Percentiles rank a stretch among this genome's conserved stretches.
Conservation (phyloP, 2,329 filamentous ascomycete genomes). For the Exophiala mesophila region DNA sequence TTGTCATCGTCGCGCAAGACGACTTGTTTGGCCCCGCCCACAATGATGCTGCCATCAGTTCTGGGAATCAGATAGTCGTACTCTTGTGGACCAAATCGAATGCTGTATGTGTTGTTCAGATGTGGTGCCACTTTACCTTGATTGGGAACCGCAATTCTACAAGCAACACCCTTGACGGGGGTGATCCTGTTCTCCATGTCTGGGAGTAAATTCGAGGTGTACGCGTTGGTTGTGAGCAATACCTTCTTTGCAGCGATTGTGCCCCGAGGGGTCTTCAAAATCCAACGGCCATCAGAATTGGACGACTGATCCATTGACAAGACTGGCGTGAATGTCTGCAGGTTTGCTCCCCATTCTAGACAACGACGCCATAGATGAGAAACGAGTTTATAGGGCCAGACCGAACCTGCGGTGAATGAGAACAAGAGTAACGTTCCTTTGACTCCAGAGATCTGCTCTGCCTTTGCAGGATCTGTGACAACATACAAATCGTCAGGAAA, state of each 20-base stretch:
- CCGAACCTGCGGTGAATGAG: slow-evolving; percentile 30
- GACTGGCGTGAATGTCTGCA: slow-evolving; percentile 52
- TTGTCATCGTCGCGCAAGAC: slow-evolving; percentile 29
- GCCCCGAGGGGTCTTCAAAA: slow-evolving; percentile 69
- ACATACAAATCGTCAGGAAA: slow-evolving; percentile 29
- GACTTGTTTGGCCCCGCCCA: slow-evolving; percentile 56
- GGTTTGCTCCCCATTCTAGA: slow-evolving; percentile 44
- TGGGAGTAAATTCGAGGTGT: slow-evolving; percentile 71
- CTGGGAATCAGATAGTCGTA: slow-evolving; percentile 67
- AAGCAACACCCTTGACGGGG: slow-evolving; percentile 60
- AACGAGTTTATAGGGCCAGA: slow-evolving; percentile 73
- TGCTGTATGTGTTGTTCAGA: slow-evolving; percentile 53
- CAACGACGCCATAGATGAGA: slow-evolving; percentile 63
- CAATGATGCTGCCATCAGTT: slow-evolving; percentile 51
- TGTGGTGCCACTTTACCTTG: slow-evolving; percentile 24
- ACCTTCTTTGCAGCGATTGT: slow-evolving; percentile 58
- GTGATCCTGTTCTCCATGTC: slow-evolving; percentile 66
- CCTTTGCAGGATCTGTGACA: slow-evolving; percentile 20
- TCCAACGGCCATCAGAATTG: slow-evolving; percentile 44
- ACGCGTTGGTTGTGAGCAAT: slow-evolving; percentile 76
- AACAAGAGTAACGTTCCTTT: slow-evolving; percentile 35
- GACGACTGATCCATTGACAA: slow-evolving; percentile 27
- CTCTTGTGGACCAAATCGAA: slow-evolving; percentile 54
- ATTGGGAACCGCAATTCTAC: slow-evolving; percentile 42
- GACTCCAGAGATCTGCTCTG: slow-evolving; percentile 31